Evolutionary conservation across 78 protist genomes (phyloP), one percentile per base, ranked within the genome.

Genomic region (Dictyostelium intermedium): DNA sequence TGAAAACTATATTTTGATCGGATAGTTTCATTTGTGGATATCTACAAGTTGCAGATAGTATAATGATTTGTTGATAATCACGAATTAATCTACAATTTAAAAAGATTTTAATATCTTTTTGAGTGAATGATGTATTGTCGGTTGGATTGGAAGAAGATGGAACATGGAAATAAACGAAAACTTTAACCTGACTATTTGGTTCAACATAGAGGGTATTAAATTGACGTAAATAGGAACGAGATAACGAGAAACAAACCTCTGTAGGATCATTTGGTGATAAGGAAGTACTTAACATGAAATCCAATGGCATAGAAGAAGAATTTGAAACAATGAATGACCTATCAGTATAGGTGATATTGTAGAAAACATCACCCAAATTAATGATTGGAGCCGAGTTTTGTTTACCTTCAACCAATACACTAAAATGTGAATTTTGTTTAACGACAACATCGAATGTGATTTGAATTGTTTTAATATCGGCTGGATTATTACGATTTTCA

Each of bases 251-350:
- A 60, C 92, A 86, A 53, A 92, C 96, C 45, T 92, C 96, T 6
- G 91, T 82, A 1, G 83, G 56, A 56, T 92, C 96, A 32, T 63
- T 74, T 35, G 96, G 96, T 10, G 77, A 61, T 27, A 92, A 45
- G 14, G 80, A 76, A 5, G 91, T 92, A 8, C 79, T 77, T 10
- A 92, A 8, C 74, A 92, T 37, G 66, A 92, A 92, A 30, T 92
- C 96, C 82, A 92, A 45, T n/a, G 96, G 92, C 96, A 92, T 92
- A 2, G 86, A 82, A 27, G 96, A 92, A 6, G 86, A 66, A 30
- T 92, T 92, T 20, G 92, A 79, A 8, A 92, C 84, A 7, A 92
- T 86, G 23, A 92, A 92, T 35, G 96, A 92, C 18, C 96, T 13
- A 53, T 86, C 87, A 32, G 96, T 92, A 23, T 92, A 92, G 1